Conservation (phyloP, 202 grass and related monocot species). For the Setaria italica region DNA sequence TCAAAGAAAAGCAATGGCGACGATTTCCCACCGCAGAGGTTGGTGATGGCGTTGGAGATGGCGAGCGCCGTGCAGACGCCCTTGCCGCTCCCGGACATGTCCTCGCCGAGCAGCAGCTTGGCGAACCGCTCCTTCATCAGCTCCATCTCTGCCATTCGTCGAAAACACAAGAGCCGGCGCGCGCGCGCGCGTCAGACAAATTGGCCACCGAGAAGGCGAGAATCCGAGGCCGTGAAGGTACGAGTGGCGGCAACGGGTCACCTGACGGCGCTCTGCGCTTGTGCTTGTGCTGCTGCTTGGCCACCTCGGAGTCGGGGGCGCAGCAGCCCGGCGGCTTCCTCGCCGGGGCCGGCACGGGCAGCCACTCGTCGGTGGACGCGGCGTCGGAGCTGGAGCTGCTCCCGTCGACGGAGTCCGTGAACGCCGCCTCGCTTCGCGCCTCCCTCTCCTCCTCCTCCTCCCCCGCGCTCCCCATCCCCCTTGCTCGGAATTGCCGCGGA, state of each 20-base stretch:
- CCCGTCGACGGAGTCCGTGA: conserved; percentile 61
- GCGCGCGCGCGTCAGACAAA: not conserved
- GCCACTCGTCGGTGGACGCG: conserved; percentile 53
- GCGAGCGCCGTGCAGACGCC: conserved; percentile 93
- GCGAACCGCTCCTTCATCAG: conserved; percentile 98
- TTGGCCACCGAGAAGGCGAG: not conserved
- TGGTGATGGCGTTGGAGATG: conserved; percentile 93
- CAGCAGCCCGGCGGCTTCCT: conserved; percentile 28
- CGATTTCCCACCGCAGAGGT: conserved; percentile 76
- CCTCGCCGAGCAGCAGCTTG: conserved; percentile 95
- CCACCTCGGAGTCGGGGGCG: conserved; percentile 38
- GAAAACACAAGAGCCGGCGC: not conserved
- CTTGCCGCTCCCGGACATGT: conserved; percentile 97
- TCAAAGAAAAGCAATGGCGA: not conserved
- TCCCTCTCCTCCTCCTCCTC: conserved; percentile 39
- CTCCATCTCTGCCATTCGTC: conserved; percentile 60
- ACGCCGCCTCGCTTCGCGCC: conserved; percentile 50
- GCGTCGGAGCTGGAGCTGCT: conserved; percentile 74
- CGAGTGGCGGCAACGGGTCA: not conserved
- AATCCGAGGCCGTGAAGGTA: not conserved
- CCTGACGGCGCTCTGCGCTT: conserved; percentile 49
- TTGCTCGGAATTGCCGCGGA: not conserved
- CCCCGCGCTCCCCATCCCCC: conserved; percentile 45
- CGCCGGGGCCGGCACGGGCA: not conserved
- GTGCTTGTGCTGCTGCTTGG: conserved; percentile 42